Conservation (phyloP, 768 basidiomycete genomes). For the Kwoniella sp. region DNA sequence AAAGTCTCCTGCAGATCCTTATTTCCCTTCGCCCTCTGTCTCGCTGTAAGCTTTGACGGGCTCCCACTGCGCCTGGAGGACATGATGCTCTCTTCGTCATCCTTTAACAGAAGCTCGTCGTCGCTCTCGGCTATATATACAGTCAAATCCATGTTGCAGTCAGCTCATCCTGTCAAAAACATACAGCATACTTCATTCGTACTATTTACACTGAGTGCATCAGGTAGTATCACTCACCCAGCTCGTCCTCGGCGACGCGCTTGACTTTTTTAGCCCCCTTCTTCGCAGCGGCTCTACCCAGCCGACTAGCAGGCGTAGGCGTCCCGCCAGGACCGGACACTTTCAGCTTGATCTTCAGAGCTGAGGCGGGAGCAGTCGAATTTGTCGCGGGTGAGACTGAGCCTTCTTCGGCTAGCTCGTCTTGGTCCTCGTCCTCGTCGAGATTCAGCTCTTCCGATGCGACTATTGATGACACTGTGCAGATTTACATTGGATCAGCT, state of each 20-base stretch:
- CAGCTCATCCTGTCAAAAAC: no score
- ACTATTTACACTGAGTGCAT: not conserved
- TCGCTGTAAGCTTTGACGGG: conserved; percentile 50
- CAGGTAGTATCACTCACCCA: conserved; percentile 35
- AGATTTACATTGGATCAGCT: not conserved
- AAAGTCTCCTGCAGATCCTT: conserved; percentile 46
- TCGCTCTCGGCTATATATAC: conserved; percentile 29
- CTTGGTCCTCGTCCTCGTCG: conserved; percentile 22
- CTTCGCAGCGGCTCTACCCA: conserved; percentile 35
- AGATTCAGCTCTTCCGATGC: conserved; percentile 8
- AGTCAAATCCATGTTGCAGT: not conserved
- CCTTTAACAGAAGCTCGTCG: conserved; percentile 25
- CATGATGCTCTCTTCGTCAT: conserved; percentile 10
- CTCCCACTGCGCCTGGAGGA: conserved; percentile 26
- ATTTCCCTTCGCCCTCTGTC: conserved; percentile 51
- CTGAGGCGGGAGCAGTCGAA: conserved; percentile 14
- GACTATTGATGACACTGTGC: not conserved
- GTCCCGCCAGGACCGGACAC: conserved; percentile 9
- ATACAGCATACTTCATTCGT: not conserved
- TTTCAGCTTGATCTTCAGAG: conserved; percentile 37
- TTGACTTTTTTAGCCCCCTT: conserved; percentile 41
- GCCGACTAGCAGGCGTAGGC: not conserved
- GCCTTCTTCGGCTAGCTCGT: conserved; percentile 19
- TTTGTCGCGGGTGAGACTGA: conserved; percentile 4
- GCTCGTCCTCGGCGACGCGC: conserved; percentile 31